Evolutionary conservation across 371 early-diverging fungal species (phyloP).

Genomic region (Syncephalastrum racemosum): DNA sequence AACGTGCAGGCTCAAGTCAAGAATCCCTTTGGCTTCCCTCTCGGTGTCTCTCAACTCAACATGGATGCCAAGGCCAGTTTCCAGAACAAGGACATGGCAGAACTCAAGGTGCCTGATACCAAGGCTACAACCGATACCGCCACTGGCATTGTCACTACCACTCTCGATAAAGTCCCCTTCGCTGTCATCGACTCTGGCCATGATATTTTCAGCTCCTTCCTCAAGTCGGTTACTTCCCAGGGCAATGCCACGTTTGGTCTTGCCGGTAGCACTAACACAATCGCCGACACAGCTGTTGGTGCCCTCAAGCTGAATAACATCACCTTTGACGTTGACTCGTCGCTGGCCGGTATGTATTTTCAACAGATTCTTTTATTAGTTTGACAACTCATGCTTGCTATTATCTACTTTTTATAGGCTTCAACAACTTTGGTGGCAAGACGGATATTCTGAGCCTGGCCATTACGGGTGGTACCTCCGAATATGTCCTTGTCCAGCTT

Average conservation of each 20-base stretch:
- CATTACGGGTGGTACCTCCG: conserved; percentile 44
- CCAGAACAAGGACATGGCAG: conserved; percentile 38
- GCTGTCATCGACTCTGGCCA: conserved; percentile 30
- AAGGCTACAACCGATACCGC: conserved; percentile 41
- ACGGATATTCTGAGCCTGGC: conserved; percentile 39
- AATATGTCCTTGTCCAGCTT: conserved; percentile 40
- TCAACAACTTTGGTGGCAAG: conserved; percentile 38
- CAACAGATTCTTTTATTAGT: neutral
- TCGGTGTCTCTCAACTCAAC: conserved; percentile 42
- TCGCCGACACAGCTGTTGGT: conserved; percentile 51
- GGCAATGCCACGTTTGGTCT: conserved; percentile 41
- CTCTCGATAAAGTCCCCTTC: conserved; percentile 40
- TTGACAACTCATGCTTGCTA: neutral
- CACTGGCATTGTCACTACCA: conserved; percentile 39
- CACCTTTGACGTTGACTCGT: conserved; percentile 41
- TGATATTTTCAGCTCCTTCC: conserved; percentile 39
- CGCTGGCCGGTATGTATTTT: conserved; percentile 43
- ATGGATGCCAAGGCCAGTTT: conserved; percentile 39
- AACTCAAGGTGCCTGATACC: conserved; percentile 43
- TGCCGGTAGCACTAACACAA: conserved; percentile 45
- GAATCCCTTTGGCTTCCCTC: conserved; percentile 56
- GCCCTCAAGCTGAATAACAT: conserved; percentile 42
- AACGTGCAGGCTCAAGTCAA: conserved; percentile 45
- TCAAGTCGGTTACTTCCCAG: conserved; percentile 36
- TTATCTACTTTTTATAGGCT: conserved; percentile 13